phyloP scores from a whole-genome alignment of 1,284 basidiomycete species.

The Heliocybe sulcata region DNA sequence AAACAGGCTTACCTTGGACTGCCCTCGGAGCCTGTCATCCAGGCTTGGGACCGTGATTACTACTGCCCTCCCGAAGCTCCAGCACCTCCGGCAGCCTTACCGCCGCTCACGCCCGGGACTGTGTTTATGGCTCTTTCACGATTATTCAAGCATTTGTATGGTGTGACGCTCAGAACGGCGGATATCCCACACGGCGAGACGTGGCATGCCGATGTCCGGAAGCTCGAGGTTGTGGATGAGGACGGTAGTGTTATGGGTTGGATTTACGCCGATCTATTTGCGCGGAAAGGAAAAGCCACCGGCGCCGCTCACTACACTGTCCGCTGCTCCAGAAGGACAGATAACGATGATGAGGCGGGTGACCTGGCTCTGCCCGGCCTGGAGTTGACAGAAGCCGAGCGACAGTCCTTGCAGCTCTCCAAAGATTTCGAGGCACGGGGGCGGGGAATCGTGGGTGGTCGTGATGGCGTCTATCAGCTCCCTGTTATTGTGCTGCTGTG shows the following conservation, averaged over 20 bases:
- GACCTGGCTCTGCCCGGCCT: conserved; percentile 37
- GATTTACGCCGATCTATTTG: conserved; percentile 93
- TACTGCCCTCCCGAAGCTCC: conserved; percentile 77
- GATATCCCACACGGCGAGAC: conserved; percentile 70
- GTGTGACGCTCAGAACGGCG: conserved; percentile 73
- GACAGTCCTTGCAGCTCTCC: conserved; percentile 35
- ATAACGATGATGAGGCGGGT: conserved; percentile 76
- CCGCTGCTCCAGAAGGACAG: conserved; percentile 86
- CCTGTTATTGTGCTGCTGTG: conserved; percentile 91
- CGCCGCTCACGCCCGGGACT: conserved; percentile 73
- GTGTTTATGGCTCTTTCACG: conserved; percentile 84
- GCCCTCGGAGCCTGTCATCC: conserved; percentile 53
- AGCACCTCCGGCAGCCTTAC: conserved; percentile 62
- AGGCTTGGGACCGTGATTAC: conserved; percentile 93
- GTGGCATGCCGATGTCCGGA: conserved; percentile 87
- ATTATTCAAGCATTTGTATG: conserved; percentile 83
- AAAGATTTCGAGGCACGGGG: conserved; percentile 54
- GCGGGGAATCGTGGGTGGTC: conserved; percentile 47
- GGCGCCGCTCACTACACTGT: conserved; percentile 98
- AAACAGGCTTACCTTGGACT: conserved; percentile 67
- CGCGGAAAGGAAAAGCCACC: conserved; percentile 78
- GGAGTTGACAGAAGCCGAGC: conserved; percentile 27
- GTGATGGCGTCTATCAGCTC: conserved; percentile 74
- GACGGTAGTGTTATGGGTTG: conserved; percentile 82
- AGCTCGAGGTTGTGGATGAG: conserved; percentile 91